These are phyloP conservation scores for Komagataella pseudopastoris DNA, from an alignment of 805 yeast genomes.

Conservation along the genomic window DNA sequence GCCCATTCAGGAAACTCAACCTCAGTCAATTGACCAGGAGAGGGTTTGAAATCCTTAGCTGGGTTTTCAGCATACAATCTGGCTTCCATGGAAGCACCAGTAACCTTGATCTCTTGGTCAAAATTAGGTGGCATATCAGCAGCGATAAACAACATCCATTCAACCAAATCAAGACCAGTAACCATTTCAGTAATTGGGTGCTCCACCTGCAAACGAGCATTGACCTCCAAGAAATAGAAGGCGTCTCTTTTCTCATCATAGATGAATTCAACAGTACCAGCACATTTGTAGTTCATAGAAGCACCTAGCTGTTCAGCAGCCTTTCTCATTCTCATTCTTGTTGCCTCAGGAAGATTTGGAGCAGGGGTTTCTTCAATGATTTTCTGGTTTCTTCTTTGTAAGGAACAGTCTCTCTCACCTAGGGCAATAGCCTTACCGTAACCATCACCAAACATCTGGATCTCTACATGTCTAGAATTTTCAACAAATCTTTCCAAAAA, in stretches of 20 bases:
- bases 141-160: constrained; percentile 92
- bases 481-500: constrained; percentile 91
- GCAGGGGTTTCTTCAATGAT: constrained; percentile 97
- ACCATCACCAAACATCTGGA: constrained; percentile 96
- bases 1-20: constrained; percentile 84
- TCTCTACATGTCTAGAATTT: constrained; percentile 91
- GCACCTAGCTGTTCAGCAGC: constrained; percentile 81
- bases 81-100: constrained; percentile 95
- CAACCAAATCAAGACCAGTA: constrained; percentile 89
- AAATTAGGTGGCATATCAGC: constrained; percentile 84
- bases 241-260: constrained; percentile 79
- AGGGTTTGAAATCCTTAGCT: constrained; percentile 85
- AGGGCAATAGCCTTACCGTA: constrained; percentile 82
- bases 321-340: constrained; percentile 59
- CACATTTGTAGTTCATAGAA: constrained; percentile 82
- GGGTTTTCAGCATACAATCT: constrained; percentile 96
- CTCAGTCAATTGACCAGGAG: constrained; percentile 88
- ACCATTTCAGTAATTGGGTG: constrained; percentile 95
- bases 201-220: constrained; percentile 94
- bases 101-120: constrained; percentile 36
- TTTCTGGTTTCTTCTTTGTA: constrained; percentile 95
- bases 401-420: constrained; percentile 96
- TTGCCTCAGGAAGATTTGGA: constrained; percentile 75
- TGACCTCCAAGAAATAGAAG: constrained; percentile 91
- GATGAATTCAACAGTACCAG: constrained; percentile 95